Percentiles rank a stretch among this genome's conserved stretches.
Evolutionary conservation across 2,329 filamentous ascomycete species (phyloP).

Genomic region (Talaromyces verruculosus): DNA sequence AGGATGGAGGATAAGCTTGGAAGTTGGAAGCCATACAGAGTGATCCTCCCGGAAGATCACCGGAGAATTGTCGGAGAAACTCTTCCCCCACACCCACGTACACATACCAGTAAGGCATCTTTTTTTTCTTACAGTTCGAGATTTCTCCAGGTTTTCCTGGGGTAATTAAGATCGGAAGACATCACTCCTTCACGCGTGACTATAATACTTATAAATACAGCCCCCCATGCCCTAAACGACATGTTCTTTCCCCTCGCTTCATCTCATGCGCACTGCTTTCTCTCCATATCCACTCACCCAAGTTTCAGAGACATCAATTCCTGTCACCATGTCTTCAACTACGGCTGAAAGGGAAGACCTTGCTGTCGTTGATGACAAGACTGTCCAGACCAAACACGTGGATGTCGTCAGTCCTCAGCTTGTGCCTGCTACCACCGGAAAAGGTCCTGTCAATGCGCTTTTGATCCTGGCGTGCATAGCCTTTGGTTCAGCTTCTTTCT

Average conservation of each 20-base stretch:
- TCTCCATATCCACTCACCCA: background rate
- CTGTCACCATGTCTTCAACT: background rate
- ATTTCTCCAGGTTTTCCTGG: background rate
- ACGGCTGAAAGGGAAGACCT: constrained; percentile 3
- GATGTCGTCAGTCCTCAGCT: constrained; percentile 6
- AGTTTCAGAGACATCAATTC: background rate
- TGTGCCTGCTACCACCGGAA: constrained; percentile 1
- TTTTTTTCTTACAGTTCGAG: background rate
- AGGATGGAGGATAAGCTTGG: background rate
- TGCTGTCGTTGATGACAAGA: background rate
- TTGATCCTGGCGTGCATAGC: constrained; percentile 32
- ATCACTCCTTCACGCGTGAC: background rate
- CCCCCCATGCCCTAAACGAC: background rate
- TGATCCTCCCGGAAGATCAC: background rate
- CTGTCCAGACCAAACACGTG: constrained; percentile 27
- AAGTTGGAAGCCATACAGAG: background rate
- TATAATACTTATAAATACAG: background rate
- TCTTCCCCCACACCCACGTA: no score
- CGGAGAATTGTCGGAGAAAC: constrained; percentile 1
- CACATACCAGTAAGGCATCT: no score
- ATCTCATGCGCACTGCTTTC: background rate
- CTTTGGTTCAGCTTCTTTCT: constrained; percentile 34
- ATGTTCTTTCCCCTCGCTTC: background rate
- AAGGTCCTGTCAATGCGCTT: constrained; percentile 28
- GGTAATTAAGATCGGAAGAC: background rate